Percentiles rank a stretch among this genome's conserved stretches.
Evolutionary conservation across 495 filamentous ascomycete species (phyloP).

Genomic region (Neurospora tetraspora): DNA sequence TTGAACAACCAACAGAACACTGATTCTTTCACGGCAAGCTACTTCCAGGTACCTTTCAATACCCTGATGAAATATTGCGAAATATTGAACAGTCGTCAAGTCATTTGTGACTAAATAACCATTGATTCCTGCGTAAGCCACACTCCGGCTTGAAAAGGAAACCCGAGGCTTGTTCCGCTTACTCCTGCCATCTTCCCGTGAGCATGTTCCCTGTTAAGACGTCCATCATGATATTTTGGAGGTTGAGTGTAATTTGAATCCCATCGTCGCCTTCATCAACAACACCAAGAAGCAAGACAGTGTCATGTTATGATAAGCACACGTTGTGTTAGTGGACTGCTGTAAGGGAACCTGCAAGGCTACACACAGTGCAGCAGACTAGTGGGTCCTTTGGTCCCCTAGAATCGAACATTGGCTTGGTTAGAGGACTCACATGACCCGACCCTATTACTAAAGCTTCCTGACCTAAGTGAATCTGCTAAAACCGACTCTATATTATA

Average conservation of each 20-base stretch:
- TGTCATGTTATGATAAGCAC: neutral
- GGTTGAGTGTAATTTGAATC: neutral
- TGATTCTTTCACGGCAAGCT: neutral
- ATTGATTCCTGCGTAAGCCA: neutral
- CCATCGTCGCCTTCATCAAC: neutral
- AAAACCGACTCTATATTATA: too few relatives aligned
- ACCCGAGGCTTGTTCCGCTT: neutral
- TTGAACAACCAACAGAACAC: neutral
- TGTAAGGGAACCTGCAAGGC: slow-evolving; percentile 2
- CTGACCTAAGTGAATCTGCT: too few relatives aligned
- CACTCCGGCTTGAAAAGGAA: neutral
- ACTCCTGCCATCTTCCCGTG: neutral
- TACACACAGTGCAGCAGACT: neutral
- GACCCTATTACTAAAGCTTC: too few relatives aligned
- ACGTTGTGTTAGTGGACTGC: neutral
- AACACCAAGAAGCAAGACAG: neutral
- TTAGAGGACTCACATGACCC: too few relatives aligned
- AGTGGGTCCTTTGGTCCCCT: slow-evolving; percentile 2
- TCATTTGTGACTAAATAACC: neutral
- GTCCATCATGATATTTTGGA: neutral
- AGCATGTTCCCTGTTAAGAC: neutral
- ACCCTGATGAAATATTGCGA: neutral
- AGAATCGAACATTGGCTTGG: slow-evolving; percentile 7
- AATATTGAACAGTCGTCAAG: neutral
- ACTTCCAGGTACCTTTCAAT: neutral